Base-by-base conservation (phyloP, 106 monocot species). In the Gastrodia elata region DNA sequence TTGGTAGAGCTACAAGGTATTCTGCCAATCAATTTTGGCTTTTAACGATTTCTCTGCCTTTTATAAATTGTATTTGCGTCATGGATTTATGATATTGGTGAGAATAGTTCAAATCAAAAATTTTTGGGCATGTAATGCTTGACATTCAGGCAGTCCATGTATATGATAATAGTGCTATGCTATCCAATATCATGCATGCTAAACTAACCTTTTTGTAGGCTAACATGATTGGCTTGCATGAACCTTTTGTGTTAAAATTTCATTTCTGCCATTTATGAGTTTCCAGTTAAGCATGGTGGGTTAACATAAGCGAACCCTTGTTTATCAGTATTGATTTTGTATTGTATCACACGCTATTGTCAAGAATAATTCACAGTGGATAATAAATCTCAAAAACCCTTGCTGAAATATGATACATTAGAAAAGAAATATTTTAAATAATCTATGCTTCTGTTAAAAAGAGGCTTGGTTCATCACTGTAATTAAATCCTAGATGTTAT, bases 1-100 rank as follows among this genome's bases (percentile, higher is more conserved):
- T 98, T 75, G 97, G 97, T 35, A 90, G 97, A 84, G 97, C 93
- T 70, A 98, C 97, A 36, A 98, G 97, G 97, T 98, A 74, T 3
- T 40, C 42, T 38, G 22, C n/a, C 5, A 24, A 26, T 40, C 25
- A 69, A 69, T 25, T 11, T 18, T 65, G 18, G 5, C 37, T 25
- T 11, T 18, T 65, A 35, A 18, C 37, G 37, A 36, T 36, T 67
- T 38, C 2, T 38, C 2, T 6, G 0, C 8, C 37, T 67, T 67
- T 67, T 28, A 1, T 25, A 61, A 13, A 61, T 32, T 61, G 26
- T n/a, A 61, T 32, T 8, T 22, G 16, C 5, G 18, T 67, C 35
- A 18, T 69, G 25, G 40, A 69, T 24, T 36, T 39, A 40, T 22
- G 40, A 67, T 4, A 0, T 5, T 5, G 26, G 69, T 5, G 35